These are phyloP conservation scores for Sporothrix luriei DNA, from an alignment of 2,329 filamentous ascomycete genomes.

Conservation along the genomic window DNA sequence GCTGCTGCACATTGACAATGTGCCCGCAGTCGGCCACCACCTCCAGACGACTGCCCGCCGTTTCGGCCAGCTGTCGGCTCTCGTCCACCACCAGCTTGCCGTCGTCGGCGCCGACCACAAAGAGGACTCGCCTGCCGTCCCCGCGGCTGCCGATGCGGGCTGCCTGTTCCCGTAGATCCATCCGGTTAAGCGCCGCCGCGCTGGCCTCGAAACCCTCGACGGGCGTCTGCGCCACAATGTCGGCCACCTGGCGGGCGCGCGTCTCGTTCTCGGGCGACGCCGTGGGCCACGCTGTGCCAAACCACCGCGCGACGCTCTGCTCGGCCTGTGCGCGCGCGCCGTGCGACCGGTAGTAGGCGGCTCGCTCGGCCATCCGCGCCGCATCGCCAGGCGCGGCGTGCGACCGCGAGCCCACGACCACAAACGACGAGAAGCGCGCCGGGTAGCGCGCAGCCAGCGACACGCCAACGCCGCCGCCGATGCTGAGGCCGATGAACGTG, in stretches of 20 bases:
- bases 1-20: slow-evolving; percentile 31
- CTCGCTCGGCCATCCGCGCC: slow-evolving; percentile 2
- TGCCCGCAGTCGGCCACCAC: slow-evolving; percentile 27
- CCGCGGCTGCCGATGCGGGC: background rate
- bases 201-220: slow-evolving; percentile 25
- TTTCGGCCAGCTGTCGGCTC: slow-evolving; percentile 25
- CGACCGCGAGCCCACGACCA: slow-evolving; percentile 27
- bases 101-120: slow-evolving; percentile 28
- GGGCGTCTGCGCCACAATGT: slow-evolving; percentile 26
- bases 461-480: slow-evolving; percentile 30
- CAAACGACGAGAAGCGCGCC: slow-evolving; percentile 22
- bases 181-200: slow-evolving; percentile 20
- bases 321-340: slow-evolving; percentile 23
- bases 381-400: slow-evolving; percentile 19
- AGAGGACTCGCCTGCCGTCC: slow-evolving; percentile 5
- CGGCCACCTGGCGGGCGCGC: background rate
- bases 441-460: slow-evolving; percentile 30
- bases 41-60: slow-evolving; percentile 10
- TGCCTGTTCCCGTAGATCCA: slow-evolving; percentile 27
- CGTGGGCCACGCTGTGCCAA: background rate
- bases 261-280: background rate
- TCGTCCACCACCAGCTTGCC: slow-evolving; percentile 22
- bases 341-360: slow-evolving; percentile 2
- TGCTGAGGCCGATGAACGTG: slow-evolving; percentile 28
- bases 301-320: slow-evolving; percentile 30